Conservation (phyloP, 2,329 filamentous ascomycete species). For the Hypocrella siamensis region DNA sequence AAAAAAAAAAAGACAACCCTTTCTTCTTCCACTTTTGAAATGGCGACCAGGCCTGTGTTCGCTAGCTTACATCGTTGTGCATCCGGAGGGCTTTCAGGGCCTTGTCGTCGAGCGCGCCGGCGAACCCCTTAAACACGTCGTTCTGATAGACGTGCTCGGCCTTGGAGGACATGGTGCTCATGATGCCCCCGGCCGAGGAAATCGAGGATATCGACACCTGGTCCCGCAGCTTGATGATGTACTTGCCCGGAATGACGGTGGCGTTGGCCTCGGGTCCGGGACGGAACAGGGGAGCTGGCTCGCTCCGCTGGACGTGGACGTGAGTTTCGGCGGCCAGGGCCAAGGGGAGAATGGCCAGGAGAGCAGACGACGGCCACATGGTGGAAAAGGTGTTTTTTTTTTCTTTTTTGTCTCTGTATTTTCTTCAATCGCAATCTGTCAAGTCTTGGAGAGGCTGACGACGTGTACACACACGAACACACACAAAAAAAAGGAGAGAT, state of each 20-base stretch:
- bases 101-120: slow-evolving; percentile 6
- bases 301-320: slow-evolving; percentile 6
- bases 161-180: slow-evolving; percentile 6
- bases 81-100: slow-evolving; percentile 7
- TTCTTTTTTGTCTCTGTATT: no score
- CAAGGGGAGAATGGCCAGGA: slow-evolving; percentile 8
- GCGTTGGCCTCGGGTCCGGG: slow-evolving; percentile 5
- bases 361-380: slow-evolving; percentile 6
- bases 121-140: slow-evolving; percentile 9
- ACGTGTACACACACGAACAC: no score
- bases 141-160: slow-evolving; percentile 10
- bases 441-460: no score
- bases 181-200: slow-evolving; percentile 1
- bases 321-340: slow-evolving; percentile 5
- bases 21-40: no score
- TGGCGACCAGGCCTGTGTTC: slow-evolving; percentile 3
- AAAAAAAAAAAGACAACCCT: neutral
- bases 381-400: no score
- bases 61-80: slow-evolving; percentile 7
- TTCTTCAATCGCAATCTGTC: no score
- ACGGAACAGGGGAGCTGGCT: slow-evolving; percentile 10
- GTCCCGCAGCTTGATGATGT: slow-evolving; percentile 13
- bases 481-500: no score
- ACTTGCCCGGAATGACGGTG: slow-evolving; percentile 9
- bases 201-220: slow-evolving; percentile 2